A percentile compares a stretch with the other conserved stretches of the same genome.
These are phyloP conservation scores for Cupressus sempervirens DNA, from an alignment of 75 land plant species.

Conservation along the genomic window DNA sequence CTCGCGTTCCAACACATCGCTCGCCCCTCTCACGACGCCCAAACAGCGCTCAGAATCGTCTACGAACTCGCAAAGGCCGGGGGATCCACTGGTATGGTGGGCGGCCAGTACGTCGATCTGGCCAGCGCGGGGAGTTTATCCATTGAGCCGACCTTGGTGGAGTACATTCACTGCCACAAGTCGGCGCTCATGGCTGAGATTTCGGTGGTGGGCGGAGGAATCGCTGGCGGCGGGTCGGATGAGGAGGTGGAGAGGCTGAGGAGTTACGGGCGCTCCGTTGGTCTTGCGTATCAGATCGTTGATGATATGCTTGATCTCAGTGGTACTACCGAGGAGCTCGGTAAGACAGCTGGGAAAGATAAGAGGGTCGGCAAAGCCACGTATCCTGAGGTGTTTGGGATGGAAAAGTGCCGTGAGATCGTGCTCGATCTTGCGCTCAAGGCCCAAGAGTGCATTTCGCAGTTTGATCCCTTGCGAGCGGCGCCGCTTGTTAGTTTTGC, in stretches of 20 bases:
- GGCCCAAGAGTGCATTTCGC: slow-evolving; percentile 60
- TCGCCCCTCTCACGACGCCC: slow-evolving; percentile 20
- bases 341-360: background rate
- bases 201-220: slow-evolving; percentile 62
- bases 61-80: slow-evolving; percentile 56
- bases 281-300: no score
- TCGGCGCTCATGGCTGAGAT: slow-evolving; percentile 57
- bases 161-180: slow-evolving; percentile 47
- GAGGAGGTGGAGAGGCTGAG: no score
- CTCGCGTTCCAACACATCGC: slow-evolving; percentile 57
- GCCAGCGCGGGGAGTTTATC: slow-evolving; percentile 18
- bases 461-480: slow-evolving; percentile 42
- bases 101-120: slow-evolving; percentile 62
- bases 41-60: slow-evolving; percentile 34
- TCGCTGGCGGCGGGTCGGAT: slow-evolving; percentile 52
- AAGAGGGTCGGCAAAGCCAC: slow-evolving; percentile 32
- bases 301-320: no score
- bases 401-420: slow-evolving; percentile 59
- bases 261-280: no score
- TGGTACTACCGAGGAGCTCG: no score
- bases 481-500: slow-evolving; percentile 69
- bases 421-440: slow-evolving; percentile 47
- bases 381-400: slow-evolving; percentile 55
- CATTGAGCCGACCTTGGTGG: slow-evolving; percentile 11
- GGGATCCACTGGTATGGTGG: slow-evolving; percentile 70